Evolutionary conservation across 164 flowering plant species (phyloP), one percentile per base, ranked within the genome.

Genomic region (Malania oleifera): DNA sequence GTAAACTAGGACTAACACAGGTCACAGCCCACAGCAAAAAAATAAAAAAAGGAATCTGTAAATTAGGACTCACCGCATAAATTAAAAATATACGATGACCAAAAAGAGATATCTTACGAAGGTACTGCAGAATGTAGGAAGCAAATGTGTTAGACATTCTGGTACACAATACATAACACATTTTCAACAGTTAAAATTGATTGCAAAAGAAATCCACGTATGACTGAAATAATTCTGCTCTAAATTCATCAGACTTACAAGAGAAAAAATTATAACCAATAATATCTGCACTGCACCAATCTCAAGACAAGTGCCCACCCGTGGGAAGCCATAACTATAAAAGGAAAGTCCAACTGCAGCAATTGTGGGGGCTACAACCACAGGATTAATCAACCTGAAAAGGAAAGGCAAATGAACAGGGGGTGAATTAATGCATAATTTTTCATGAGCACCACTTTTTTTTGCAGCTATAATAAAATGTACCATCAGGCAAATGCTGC

Each of bases 341-440:
- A 93, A 93, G 14, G 99, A 93, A 64, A 93, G 99, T 26, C 99
- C 99, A 66, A 93, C 92, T 54, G 99, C 99, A 59, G 99, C 96
- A 62, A 93, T 64, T 20, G 99, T 93, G 50, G 99, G 97, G 69
- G 99, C 65, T 58, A 93, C 92, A 73, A 93, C 99, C 56, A 93
- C 99, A 28, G 99, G 99, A 73, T 89, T 86, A 59, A 93, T 86
- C 70, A 89, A 73, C 81, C 98, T 91, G 86, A 58, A 62, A 70
- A 54, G 48, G 34, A 53, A 45, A 58, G 51, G 31, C 22, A 59
- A 52, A 46, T 54, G 52, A 55, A 60, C 22, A 2, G 41, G 55
- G 23, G 28, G 40, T 65, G 51, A 54, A 52, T 8, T 17, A 18
- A 5, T 44, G 18, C 1, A 9, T 44, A n/a, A 18, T 44, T 6